Base-by-base conservation (phyloP, 495 filamentous ascomycete genomes). In the Penicillium arizonense region DNA sequence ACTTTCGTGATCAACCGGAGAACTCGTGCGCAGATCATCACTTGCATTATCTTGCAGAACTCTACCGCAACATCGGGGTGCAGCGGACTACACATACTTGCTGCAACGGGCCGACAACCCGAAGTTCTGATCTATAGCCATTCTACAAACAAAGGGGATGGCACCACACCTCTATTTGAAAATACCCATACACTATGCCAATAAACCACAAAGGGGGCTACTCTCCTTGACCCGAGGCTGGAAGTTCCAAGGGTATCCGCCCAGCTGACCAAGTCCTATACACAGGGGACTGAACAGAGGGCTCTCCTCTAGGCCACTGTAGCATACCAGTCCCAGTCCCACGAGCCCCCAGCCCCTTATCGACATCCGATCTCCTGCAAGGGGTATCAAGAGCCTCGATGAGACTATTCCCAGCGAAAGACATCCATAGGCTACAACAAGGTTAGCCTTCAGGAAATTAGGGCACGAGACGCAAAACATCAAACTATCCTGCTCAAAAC, bases 301-400 rank as follows among this genome's bases (percentile, higher is more conserved):
- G 18, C 38, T 40, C 28, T 30, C 28, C 2, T 9, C 8, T 8
- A 30, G 28, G 28, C 3, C 28, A 30, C 28, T 2, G 28, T 30
- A 30, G 28, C 28, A 30, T 30, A 30, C 28, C 28, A 30, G 9
- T 24, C 34, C 50, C 49, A 50, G 32, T 16, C 36, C 26, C 21
- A 47, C 23, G 34, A 30, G 20, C 23, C 16, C 37, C 47, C 33
- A 42, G 20, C 30, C 38, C 41, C 24, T 11, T 40, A 38, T 45
- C 32, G 24, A 55, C 30, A 46, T 58, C 50, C 54, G 41, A 46
- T 53, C 39, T 28, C 46, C 64, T 30, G 65, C 63, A 69, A 69
- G 65, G 65, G 61, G 28, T 57, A 48, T 4, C 11, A 14, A 34
- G 14, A 51, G 16, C 37, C 44, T 20, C 38, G 46, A 52, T 61